Base-by-base conservation (phyloP, 257 asterid genomes). In the Solanum sitiens region DNA sequence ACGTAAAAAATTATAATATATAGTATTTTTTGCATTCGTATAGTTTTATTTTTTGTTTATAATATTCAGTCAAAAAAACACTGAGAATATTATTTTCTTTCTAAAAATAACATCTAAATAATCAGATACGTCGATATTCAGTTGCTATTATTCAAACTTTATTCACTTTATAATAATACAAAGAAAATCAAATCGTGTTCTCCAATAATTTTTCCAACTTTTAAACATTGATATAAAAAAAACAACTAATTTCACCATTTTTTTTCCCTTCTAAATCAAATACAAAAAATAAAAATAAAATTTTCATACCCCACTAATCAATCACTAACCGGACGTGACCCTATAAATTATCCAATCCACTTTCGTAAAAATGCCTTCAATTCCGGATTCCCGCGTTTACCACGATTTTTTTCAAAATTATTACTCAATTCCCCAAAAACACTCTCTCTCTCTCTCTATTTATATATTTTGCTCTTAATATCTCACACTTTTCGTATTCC, bases 311-410 rank as follows among this genome's bases (percentile, higher is more conserved):
- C 67, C 67, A 59, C 67, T 59, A 59, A 59, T 59, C 18, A 20
- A 23, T 39, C 33, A 75, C 53, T 75, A 11, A 23, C 71, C 14
- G 88, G 88, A 86, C 84, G 27, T 71, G 68, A 86, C 42, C 7
- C 25, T 7, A 10, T 5, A 45, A 14, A 27, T 27, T 11, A 44
- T 86, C 16, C 45, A 86, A 86, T 86, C 74, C 88, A 73, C 8
- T 44, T 72, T 2, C 20, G 7, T 14, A 10, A 37, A 35, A 37
- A 13, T 73, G 53, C 72, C 56, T 53, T 42, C 13, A 33, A 33
- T 73, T 86, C 84, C 74, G 88, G n/a, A 4, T 86, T 86, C 88
- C 88, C 88, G 84, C 88, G 5, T 77, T 44, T 1, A 4, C n/a
- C 33, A 3, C 39, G 53, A 63, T 13, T 15, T 37, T 23, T 32